Evolutionary conservation across 768 basidiomycete genomes (phyloP), one percentile per base, ranked within the genome.

Genomic region (Royoungia palumana): DNA sequence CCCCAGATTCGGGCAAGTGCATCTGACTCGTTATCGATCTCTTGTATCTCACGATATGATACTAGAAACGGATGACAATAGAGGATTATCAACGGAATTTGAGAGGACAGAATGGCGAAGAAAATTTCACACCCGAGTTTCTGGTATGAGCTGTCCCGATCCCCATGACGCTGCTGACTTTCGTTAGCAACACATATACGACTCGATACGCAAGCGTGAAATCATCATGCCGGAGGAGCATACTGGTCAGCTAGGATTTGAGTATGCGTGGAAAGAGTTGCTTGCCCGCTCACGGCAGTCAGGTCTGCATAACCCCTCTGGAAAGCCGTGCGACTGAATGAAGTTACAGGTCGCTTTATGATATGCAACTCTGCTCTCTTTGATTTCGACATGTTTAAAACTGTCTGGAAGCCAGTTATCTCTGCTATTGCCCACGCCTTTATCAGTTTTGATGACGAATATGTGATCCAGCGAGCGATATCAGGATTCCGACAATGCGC

Each of bases 141-240:
- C 72, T 99, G 63, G 91, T 92, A 61, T 45, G 82, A 44, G 6
- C 8, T 44, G 11, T 38, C 7, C 6, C 1, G 9, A 25, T 22
- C 14, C 42, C n/a, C 30, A 35, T 37, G 27, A 1, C 35, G 25
- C 14, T 19, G 25, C 44, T 64, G 14, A 68, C 41, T 10, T 48
- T 32, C 21, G 22, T 62, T 28, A 96, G 94, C 82, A 85, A 73
- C 78, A 77, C 37, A 91, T 98, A 44, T 98, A 92, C 56, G 94
- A 98, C 57, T 93, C 90, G 1, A 96, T 99, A 60, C 83, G 89
- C 44, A 94, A 89, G 69, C 76, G 84, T 36, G 96, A 99, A 71
- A 97, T 99, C 46, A 79, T 98, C 42, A 87, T 99, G 83, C 95
- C 96, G 0, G 94, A 97, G 68, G 96, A 99, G 59, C 96, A 99